Conservation (phyloP, 1,139 yeast species). For the Hanseniaspora uvarum region DNA sequence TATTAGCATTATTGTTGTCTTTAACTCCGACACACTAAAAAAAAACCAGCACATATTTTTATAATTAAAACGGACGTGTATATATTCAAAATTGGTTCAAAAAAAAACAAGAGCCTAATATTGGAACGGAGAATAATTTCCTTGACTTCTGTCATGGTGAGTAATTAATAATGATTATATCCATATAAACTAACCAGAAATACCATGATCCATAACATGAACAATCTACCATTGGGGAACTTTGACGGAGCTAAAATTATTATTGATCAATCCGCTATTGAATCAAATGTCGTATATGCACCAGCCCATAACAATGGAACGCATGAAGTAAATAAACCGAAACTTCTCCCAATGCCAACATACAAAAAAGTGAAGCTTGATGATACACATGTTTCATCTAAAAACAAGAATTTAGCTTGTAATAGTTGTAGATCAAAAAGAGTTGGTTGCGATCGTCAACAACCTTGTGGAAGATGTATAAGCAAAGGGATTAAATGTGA, state of each 20-base stretch:
- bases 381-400: background rate
- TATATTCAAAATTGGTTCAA: too few relatives aligned
- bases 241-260: background rate
- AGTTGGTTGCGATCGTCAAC: conserved; percentile 43
- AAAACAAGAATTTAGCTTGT: conserved; percentile 29
- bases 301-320: background rate
- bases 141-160: background rate
- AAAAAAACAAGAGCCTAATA: background rate
- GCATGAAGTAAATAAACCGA: background rate
- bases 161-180: background rate
- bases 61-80: too few relatives aligned
- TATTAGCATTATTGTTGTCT: too few relatives aligned
- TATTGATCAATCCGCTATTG: conserved; percentile 3
- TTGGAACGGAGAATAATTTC: background rate
- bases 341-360: background rate
- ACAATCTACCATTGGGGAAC: background rate
- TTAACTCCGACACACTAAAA: too few relatives aligned
- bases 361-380: background rate
- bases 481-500: conserved; percentile 41
- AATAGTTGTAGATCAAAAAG: conserved; percentile 30
- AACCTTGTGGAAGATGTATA: conserved; percentile 44
- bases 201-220: background rate
- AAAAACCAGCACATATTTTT: too few relatives aligned
- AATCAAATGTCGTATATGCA: background rate
- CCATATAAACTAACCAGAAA: background rate